Conservation (phyloP, 768 basidiomycete species). For the Russula emetica region DNA sequence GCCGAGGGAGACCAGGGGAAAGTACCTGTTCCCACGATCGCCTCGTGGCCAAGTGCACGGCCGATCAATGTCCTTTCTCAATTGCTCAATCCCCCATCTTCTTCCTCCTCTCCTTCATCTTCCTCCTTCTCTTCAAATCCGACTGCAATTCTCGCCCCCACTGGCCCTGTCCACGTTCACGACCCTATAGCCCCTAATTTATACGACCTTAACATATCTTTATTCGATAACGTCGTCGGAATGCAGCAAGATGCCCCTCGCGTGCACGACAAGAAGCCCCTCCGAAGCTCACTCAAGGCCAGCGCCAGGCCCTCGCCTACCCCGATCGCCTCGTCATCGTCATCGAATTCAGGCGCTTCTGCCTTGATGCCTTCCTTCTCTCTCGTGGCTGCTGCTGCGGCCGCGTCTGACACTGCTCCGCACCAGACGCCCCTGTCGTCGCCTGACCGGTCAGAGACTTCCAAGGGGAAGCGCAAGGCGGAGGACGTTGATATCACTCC, state of each 20-base stretch:
- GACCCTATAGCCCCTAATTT: conserved; percentile 17
- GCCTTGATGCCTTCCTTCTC: conserved; percentile 14
- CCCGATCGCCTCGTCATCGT: conserved; percentile 26
- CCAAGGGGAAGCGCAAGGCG: conserved; percentile 67
- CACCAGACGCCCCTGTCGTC: conserved; percentile 22
- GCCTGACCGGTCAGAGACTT: conserved; percentile 34
- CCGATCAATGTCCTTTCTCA: conserved; percentile 5
- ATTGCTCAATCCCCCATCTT: conserved; percentile 1
- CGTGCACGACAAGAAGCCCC: conserved; percentile 24
- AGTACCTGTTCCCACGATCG: conserved; percentile 15
- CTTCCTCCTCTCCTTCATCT: not conserved
- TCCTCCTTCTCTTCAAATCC: conserved; percentile 8
- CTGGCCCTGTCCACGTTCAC: conserved; percentile 7
- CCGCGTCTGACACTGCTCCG: conserved; percentile 32
- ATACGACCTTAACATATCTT: conserved; percentile 20
- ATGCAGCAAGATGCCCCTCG: conserved; percentile 24
- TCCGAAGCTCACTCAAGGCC: conserved; percentile 26
- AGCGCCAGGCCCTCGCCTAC: conserved; percentile 16
- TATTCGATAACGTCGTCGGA: conserved; percentile 17
- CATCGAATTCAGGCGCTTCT: conserved; percentile 7
- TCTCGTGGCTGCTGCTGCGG: conserved; percentile 27
- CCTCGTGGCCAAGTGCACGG: conserved; percentile 4
- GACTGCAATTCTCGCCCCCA: conserved; percentile 7
- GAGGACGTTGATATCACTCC: conserved; percentile 69
- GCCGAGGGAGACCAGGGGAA: not conserved